phyloP scores from a whole-genome alignment of 2,329 filamentous ascomycete genomes.

The Uncinocarpus reesii region DNA sequence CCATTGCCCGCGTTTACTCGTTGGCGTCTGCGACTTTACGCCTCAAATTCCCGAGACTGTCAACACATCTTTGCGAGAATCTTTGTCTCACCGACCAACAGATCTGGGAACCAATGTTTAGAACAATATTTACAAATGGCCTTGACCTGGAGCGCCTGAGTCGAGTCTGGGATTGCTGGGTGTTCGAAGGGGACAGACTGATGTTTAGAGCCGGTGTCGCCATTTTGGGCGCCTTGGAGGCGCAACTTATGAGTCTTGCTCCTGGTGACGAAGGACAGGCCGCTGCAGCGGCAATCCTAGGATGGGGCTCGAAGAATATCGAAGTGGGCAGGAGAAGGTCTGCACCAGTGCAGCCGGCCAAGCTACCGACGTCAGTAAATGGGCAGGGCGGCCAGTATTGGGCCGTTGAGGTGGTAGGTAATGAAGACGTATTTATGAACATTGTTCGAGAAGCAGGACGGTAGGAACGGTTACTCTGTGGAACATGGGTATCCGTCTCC shows the following conservation, averaged over 20 bases:
- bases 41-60: conserved; percentile 49
- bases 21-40: conserved; percentile 46
- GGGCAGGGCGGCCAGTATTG: conserved; percentile 18
- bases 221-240: conserved; percentile 35
- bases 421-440: conserved; percentile 25
- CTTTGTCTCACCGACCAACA: conserved; percentile 34
- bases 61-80: conserved; percentile 42
- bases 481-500: neutral
- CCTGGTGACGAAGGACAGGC: conserved; percentile 28
- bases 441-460: conserved; percentile 24
- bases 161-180: conserved; percentile 52
- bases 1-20: conserved; percentile 46
- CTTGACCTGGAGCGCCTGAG: conserved; percentile 45
- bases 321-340: neutral
- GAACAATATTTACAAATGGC: conserved; percentile 43
- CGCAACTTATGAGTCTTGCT: conserved; percentile 34
- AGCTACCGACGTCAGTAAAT: neutral
- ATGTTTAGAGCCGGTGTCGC: conserved; percentile 39
- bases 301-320: conserved; percentile 22
- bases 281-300: conserved; percentile 20
- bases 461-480: neutral
- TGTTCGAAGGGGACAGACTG: conserved; percentile 49
- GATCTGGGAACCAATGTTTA: conserved; percentile 46
- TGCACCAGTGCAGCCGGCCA: neutral
- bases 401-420: conserved; percentile 20